Base-by-base conservation (phyloP, 345 rosid species). In the Aquilaria yunnanensis region DNA sequence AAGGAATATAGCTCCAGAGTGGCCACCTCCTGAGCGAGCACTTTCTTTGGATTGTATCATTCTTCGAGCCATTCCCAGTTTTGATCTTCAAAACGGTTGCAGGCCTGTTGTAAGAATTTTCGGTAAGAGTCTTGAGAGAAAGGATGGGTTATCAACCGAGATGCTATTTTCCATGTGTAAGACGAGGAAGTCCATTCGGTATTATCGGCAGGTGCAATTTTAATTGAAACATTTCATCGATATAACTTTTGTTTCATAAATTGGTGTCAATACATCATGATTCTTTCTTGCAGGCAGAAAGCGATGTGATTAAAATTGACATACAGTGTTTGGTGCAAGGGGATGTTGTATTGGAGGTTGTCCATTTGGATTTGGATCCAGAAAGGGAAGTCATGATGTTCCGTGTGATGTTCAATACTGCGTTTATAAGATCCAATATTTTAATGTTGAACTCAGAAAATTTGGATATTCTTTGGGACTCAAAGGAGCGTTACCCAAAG, bases 351-450 rank as follows among this genome's bases (percentile, higher is more conserved):
- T 76, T 94, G 85, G 99, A 90, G 80, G 90, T 94, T 68, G 86
- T 88, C 66, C 99, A 90, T 78, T 78, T 83, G 80, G 99, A 90
- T 73, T 79, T 83, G 74, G 97, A 94, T 74, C 78, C 89, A 43
- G 95, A 86, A 63, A 83, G 97, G 82, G 99, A 90, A 76, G 88
- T 90, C 68, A 94, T 94, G 99, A 94, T 94, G 92, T 94, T 94
- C 58, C 96, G 99, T 14, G 77, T 90, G 67, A 85, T 94, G 99
- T 94, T 94, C 76, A 90, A 85, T 76, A 94, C 97, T 62, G 92
- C 97, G 47, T 94, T 94, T 77, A 94, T 94, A 74, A 83, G 99
- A 65, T 94, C 99, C 73, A 90, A 94, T 81, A 94, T 94, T 81
- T 66, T 94, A 81, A 90, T 94, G 74, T 85, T 94, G 71, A 90